Evolutionary conservation across 129 eudicot genomes (phyloP), one percentile per base, ranked within the genome.

Genomic region (Calendula officinalis): DNA sequence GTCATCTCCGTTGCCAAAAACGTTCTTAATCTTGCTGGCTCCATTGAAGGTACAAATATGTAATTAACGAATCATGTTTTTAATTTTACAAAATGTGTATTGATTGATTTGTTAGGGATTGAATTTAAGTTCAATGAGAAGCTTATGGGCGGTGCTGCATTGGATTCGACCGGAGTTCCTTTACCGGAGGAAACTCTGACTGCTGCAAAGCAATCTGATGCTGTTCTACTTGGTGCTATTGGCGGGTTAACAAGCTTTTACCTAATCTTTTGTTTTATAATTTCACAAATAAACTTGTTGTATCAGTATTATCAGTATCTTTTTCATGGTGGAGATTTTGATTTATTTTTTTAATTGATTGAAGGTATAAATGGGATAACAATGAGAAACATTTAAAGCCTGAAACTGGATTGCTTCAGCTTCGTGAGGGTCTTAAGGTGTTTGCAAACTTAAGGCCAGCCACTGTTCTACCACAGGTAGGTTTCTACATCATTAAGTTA

Each of bases 201-300:
- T 1, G 75, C 81, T 40, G 96, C 96, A 6, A 83, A 86, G 68
- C 78, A 83, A 43, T 88, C 98, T 30, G 91, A 88, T 83, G 98
- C 96, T 42, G 95, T 92, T 71, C 96, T 92, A 50, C 96, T 92
- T 47, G 96, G 96, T 60, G 95, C 98, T 12, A 88, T 92, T 79
- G 98, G 98, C 78, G 98, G 98, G 98, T 92, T 37, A 47, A 32
- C 30, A 42, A 7, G 32, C 34, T 52, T 54, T 56, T 52, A 39
- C 13, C 12, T 33, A 37, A 30, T 55, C n/a, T 9, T 6, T 30
- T 59, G 16, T 36, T 53, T 41, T 41, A 41, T 41, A 41, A 11
- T 41, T 41, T 41, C 10, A 41, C 30, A 22, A 22, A 22, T 22
- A 2, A 22, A 22, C 30, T 22, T 22, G 30, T 22, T 22, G 30